A percentile compares a stretch with the other conserved stretches of the same genome.
phyloP scores from a whole-genome alignment of 176 grass and related monocot genomes.

The Saccharum spontaneum region DNA sequence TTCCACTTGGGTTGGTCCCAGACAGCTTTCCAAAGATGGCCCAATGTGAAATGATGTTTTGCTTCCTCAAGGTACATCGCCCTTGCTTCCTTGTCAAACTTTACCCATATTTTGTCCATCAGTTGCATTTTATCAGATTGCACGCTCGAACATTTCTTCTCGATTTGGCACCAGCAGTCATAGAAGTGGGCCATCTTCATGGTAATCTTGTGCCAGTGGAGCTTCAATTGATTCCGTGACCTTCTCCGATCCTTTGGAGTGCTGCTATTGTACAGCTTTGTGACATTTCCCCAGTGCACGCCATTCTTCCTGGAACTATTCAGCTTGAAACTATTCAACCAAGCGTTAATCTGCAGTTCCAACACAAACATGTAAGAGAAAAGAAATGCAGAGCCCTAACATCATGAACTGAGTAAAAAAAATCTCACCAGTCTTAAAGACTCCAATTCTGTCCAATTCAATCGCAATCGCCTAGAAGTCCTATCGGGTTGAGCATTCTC shows the following conservation, averaged over 20 bases:
- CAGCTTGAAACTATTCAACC: constrained; percentile 37
- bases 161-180: constrained; percentile 28
- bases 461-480: constrained; percentile 19
- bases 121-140: constrained; percentile 35
- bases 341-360: constrained; percentile 38
- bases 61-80: constrained; percentile 30
- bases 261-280: constrained; percentile 29
- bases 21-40: constrained; percentile 38
- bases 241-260: constrained; percentile 37
- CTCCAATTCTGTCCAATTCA: constrained; percentile 34
- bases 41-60: constrained; percentile 24
- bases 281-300: constrained; percentile 18
- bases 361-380: neutral
- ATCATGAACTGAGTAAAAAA: neutral
- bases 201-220: constrained; percentile 26
- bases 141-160: constrained; percentile 31
- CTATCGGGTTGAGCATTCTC: constrained; percentile 32
- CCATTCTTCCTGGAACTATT: constrained; percentile 21
- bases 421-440: constrained; percentile 31
- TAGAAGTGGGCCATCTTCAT: constrained; percentile 42
- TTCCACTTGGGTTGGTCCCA: constrained; percentile 45
- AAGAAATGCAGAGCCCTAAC: neutral
- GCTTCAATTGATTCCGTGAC: constrained; percentile 19
- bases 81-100: constrained; percentile 24
- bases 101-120: constrained; percentile 43